Percentiles rank a stretch among this genome's conserved stretches.
phyloP scores from a whole-genome alignment of 2,329 filamentous ascomycete genomes.

The Chaetomiaceae sp. region DNA sequence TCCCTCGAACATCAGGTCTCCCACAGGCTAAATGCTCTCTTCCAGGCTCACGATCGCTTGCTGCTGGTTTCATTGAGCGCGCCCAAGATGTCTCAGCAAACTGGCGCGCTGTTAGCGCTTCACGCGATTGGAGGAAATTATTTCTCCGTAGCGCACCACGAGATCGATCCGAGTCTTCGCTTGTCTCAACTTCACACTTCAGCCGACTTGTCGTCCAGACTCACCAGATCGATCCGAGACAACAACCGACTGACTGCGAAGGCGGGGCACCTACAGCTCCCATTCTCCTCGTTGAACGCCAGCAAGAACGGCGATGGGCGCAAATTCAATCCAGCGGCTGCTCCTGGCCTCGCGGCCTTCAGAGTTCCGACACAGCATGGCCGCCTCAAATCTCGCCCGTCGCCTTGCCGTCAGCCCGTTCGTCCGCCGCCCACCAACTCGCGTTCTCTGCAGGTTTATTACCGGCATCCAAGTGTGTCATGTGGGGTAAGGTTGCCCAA shows the following conservation, averaged over 20 bases:
- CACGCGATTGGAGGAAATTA: constrained; percentile 26
- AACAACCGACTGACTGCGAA: neutral
- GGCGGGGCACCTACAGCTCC: neutral
- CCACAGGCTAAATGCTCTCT: neutral
- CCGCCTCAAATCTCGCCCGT: neutral
- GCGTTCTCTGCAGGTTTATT: neutral
- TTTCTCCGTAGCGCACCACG: constrained; percentile 21
- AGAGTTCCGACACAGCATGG: neutral
- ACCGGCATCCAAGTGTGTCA: constrained; percentile 1
- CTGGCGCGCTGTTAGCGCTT: neutral
- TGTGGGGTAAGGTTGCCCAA: constrained; percentile 4
- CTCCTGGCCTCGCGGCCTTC: neutral
- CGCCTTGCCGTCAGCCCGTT: neutral
- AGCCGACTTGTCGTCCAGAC: neutral
- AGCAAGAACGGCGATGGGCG: neutral
- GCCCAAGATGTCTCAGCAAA: too few species aligned
- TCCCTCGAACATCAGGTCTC: neutral
- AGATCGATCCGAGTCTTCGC: neutral
- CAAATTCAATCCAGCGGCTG: neutral
- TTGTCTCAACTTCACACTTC: neutral
- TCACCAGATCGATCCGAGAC: neutral
- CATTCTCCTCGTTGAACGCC: neutral
- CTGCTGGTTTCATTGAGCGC: neutral
- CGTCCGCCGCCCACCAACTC: neutral
- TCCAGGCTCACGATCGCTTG: neutral